Base-by-base conservation (phyloP, 805 yeast genomes). In the Metschnikowia anglica region DNA sequence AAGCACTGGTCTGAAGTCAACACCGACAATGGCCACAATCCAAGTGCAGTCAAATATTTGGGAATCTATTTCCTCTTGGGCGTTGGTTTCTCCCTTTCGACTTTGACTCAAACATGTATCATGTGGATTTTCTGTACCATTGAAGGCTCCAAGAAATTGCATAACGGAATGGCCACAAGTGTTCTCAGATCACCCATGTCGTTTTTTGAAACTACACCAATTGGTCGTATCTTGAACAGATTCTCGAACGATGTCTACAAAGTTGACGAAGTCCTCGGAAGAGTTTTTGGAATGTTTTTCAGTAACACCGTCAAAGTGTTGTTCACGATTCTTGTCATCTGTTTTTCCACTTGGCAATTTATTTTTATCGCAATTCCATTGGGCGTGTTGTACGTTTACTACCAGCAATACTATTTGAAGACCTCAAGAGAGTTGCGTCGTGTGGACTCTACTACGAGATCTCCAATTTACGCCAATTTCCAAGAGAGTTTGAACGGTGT, bases 1-100 rank as follows among this genome's bases (percentile, higher is more conserved):
- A 93, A 93, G 63, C 88, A 88, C 63, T 93, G 99, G 99, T 87
- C 98, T 10, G 99, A 93, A 61, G 79, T 85, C 17, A 93, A 91
- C 59, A 75, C 90, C 3, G 66, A 62, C 33, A 60, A 66, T 28
- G 91, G 89, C 19, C 66, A 66, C 43, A 91, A 91, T 60, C 95
- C 96, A 2, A 61, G 80, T 46, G 79, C 85, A n/a, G 68, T 68
- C 41, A 78, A 65, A 56, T 93, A 89, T 55, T 70, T 93, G 52
- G 83, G 85, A 15, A 72, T 87, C 41, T 93, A 91, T 60, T 77
- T 85, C 47, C 70, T 74, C 9, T 70, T 91, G 32, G 97, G 99
- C 49, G 59, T 88, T 36, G 70, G 76, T 12, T 76, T 85, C 21
- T 79, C 95, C 0, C 50, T 74, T 3, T 68, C 82, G 31, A 68